Evolutionary conservation across 352 stramenopile species (phyloP).

Genomic region (Pythium brachiatum): DNA sequence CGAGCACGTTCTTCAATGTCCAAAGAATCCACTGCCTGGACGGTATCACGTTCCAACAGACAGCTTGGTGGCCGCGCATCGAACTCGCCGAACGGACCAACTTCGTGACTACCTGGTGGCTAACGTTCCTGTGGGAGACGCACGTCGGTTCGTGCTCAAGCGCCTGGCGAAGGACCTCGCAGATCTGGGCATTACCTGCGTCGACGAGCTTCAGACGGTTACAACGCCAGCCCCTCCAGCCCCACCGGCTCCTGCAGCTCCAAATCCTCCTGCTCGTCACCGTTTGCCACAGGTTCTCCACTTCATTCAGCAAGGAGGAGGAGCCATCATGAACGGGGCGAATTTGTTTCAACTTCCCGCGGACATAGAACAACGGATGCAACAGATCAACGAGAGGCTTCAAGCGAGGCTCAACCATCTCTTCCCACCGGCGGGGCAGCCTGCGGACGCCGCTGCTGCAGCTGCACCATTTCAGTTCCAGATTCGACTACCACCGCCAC

Average conservation of each 20-base stretch:
- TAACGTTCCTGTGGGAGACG: not conserved
- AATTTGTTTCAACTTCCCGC: not conserved
- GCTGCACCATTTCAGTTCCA: not conserved
- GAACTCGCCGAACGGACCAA: conserved; percentile 3
- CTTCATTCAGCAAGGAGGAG: no score
- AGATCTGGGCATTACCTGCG: not conserved
- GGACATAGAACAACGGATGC: not conserved
- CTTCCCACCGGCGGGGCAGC: not conserved
- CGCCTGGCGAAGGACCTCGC: not conserved
- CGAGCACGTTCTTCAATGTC: conserved; percentile 17
- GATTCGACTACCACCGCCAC: not conserved
- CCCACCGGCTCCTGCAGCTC: not conserved
- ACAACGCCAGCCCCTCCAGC: not conserved
- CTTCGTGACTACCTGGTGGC: conserved; percentile 13
- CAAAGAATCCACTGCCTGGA: conserved; percentile 12
- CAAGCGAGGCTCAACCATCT: not conserved
- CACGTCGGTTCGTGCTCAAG: not conserved
- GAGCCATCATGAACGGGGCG: not conserved
- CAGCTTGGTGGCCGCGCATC: conserved; percentile 5
- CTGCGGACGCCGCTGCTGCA: no score
- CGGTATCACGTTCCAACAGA: conserved; percentile 7
- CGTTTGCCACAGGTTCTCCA: no score
- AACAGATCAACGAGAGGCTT: not conserved
- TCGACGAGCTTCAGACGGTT: not conserved
- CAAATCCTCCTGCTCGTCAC: not conserved